These are phyloP conservation scores for Saccharomyces jurei DNA, from an alignment of 805 yeast genomes.

Conservation along the genomic window DNA sequence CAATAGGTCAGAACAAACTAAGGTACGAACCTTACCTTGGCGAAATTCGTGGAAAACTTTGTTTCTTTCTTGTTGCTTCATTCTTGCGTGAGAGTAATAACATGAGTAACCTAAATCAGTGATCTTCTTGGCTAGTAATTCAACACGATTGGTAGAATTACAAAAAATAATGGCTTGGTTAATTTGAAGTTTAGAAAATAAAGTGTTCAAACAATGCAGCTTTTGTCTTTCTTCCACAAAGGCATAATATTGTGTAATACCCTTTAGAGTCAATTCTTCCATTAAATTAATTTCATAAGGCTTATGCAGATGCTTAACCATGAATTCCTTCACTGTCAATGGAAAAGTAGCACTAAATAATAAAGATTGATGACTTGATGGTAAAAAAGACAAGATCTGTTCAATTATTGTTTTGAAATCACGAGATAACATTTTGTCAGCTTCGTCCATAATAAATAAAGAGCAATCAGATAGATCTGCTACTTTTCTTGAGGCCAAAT, in stretches of 20 bases:
- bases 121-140: slow-evolving; percentile 87
- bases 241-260: slow-evolving; percentile 97
- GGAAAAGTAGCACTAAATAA: slow-evolving; percentile 96
- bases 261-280: slow-evolving; percentile 94
- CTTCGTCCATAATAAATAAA: slow-evolving; percentile 95
- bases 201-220: slow-evolving; percentile 88
- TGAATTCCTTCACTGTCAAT: slow-evolving; percentile 80
- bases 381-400: slow-evolving; percentile 76
- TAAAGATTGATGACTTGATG: slow-evolving; percentile 71
- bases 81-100: slow-evolving; percentile 92
- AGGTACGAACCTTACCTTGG: slow-evolving; percentile 93
- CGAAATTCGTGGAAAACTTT: slow-evolving; percentile 97
- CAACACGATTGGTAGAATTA: slow-evolving; percentile 94
- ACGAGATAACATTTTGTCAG: slow-evolving; percentile 89
- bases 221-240: slow-evolving; percentile 95
- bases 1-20: slow-evolving; percentile 91
- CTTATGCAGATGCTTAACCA: slow-evolving; percentile 80
- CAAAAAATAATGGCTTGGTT: slow-evolving; percentile 96
- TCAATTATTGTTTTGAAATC: slow-evolving; percentile 85
- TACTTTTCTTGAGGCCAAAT: slow-evolving; percentile 78
- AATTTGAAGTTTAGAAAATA: slow-evolving; percentile 88
- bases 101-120: slow-evolving; percentile 95
- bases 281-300: slow-evolving; percentile 94
- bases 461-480: slow-evolving; percentile 85
- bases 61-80: slow-evolving; percentile 96